Base-by-base conservation (phyloP, 192 early-diverging fungal genomes). In the Backusella tuberculispora region DNA sequence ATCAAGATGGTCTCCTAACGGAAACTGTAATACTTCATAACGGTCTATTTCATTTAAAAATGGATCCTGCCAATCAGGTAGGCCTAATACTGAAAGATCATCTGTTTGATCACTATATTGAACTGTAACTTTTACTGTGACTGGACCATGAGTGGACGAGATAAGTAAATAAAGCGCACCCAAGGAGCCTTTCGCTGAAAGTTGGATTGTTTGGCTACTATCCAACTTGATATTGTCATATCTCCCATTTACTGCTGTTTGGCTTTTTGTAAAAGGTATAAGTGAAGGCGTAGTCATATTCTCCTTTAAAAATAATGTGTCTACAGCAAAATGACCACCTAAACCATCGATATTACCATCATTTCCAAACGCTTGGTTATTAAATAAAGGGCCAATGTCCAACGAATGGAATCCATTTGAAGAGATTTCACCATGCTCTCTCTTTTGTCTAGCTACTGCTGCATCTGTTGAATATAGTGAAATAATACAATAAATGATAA, bases 11-110 rank as follows among this genome's bases (percentile, higher is more conserved):
- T 26, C 53, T 14, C 53, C 53, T 60, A 60, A 24, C 26, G 53
- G 53, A n/a, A 60, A 60, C 53, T 24, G 53, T 26, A 60, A 13
- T 26, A 60, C 53, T 26, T 60, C 53, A 24, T 26, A 60, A 0
- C 53, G 53, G 13, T 60, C 53, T 24, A 60, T 60, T 60, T 60
- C 53, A 60, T 14, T 60, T 7, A 60, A 24, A 13, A 60, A 60
- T 24, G 53, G 53, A 13, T 60, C 53, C 5, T 60, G 53, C 53
- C 53, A 60, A 60, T 60, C 53, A 60, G 53, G 53, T 60, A 60
- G 53, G 12, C 5, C 26, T 60, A 60, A 12, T n/a, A 60, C 9
- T 21, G 53, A 60, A 26, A 1, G 3, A 24, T 60, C 53, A 3
- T 60, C 26, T 0, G 53, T 60, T 26, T 60, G 53, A 26, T 60